A percentile compares a stretch with the other conserved stretches of the same genome.
phyloP scores from a whole-genome alignment of 2,329 filamentous ascomycete species.

The Biscogniauxia marginata region DNA sequence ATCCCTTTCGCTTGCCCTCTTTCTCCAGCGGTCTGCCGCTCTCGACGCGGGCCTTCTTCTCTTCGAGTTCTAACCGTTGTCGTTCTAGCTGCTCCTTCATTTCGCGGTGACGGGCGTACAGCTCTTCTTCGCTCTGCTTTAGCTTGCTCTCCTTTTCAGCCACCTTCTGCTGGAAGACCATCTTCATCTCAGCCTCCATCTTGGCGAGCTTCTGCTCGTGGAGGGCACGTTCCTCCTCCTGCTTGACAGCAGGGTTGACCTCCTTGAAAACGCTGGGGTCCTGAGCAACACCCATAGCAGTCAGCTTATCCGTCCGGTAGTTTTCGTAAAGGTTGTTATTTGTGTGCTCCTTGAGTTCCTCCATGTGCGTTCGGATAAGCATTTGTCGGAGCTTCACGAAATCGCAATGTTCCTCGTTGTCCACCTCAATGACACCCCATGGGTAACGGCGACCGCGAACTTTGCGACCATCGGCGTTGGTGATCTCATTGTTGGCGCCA shows the following conservation, averaged over 20 bases:
- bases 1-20: constrained; percentile 98
- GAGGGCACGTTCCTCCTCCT: constrained; percentile 95
- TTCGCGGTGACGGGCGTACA: constrained; percentile 96
- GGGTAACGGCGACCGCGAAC: constrained; percentile 95
- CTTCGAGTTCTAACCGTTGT: constrained; percentile 91
- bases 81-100: constrained; percentile 99
- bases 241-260: constrained; percentile 99
- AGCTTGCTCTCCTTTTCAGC: constrained; percentile 99
- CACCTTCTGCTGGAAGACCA: constrained; percentile 99
- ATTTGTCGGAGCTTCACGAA: constrained; percentile 99
- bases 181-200: constrained; percentile 99
- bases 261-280: constrained; percentile 99
- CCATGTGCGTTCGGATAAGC: constrained; percentile 99
- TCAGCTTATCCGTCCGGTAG: constrained; percentile 99
- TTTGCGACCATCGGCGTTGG: constrained; percentile 86
- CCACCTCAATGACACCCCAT: constrained; percentile 98
- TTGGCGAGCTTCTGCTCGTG: constrained; percentile 99
- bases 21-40: constrained; percentile 94
- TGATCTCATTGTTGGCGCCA: constrained; percentile 92
- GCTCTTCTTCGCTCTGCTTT: constrained; percentile 98
- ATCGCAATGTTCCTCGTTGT: constrained; percentile 99
- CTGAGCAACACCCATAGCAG: constrained; percentile 96
- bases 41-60: constrained; percentile 96
- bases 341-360: constrained; percentile 99
- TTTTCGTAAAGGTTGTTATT: constrained; percentile 99